Evolutionary conservation across 805 yeast species (phyloP).

Genomic region (Yarrowia sp.): DNA sequence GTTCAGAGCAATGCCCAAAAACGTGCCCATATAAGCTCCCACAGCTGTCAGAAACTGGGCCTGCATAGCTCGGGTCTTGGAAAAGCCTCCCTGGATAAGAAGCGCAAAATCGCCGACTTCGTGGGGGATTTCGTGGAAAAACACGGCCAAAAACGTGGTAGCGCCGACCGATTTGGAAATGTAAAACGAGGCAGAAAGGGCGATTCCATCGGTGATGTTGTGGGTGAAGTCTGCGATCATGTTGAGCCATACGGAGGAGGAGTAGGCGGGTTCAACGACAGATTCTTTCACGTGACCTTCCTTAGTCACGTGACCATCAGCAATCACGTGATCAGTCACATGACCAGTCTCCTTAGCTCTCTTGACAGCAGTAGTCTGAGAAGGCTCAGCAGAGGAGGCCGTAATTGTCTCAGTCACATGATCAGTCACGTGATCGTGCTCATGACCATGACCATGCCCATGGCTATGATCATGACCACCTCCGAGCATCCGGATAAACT

Average conservation of each 20-base stretch:
- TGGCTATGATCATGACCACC: conserved; percentile 55
- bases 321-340: neutral
- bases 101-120: conserved; percentile 83
- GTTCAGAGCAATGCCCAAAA: conserved; percentile 67
- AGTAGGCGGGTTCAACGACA: neutral
- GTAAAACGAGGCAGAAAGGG: conserved; percentile 74
- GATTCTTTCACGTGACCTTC: neutral
- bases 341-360: neutral
- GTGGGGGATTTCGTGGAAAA: conserved; percentile 82
- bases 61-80: conserved; percentile 68
- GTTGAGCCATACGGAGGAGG: conserved; percentile 66
- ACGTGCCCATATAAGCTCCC: conserved; percentile 71
- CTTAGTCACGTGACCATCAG: neutral
- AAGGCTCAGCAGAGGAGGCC: conserved; percentile 41
- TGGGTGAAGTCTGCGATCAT: conserved; percentile 75
- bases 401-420: neutral
- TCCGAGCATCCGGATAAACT: conserved; percentile 58
- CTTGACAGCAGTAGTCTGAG: conserved; percentile 42
- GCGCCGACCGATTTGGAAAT: conserved; percentile 66
- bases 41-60: conserved; percentile 71
- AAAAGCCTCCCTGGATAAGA: conserved; percentile 70
- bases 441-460: conserved; percentile 51
- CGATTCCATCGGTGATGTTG: conserved; percentile 79
- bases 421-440: conserved; percentile 38
- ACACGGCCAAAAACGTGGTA: conserved; percentile 71